Conservation (phyloP, 1,284 basidiomycete genomes). For the Cryptococcus sp. region DNA sequence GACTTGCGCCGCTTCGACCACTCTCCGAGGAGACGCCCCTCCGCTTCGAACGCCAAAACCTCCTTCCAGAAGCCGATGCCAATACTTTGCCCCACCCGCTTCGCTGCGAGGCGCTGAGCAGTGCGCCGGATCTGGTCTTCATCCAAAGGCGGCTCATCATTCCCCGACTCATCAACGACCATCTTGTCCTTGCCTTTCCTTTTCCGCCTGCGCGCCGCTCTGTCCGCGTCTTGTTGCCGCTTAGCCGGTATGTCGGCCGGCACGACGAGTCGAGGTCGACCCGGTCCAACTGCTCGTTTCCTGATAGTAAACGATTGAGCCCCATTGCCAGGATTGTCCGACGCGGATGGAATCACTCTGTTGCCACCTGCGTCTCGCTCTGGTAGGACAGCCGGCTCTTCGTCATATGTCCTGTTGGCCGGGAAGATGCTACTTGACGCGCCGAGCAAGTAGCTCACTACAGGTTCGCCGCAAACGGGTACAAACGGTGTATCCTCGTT, state of each 20-base stretch:
- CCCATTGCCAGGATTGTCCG: not conserved
- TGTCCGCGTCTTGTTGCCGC: not conserved
- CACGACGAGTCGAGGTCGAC: not conserved
- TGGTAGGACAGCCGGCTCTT: not conserved
- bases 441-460: constrained; percentile 4
- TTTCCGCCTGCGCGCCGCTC: not conserved
- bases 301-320: not conserved
- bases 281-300: not conserved
- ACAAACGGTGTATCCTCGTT: constrained; percentile 7
- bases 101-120: constrained; percentile 11
- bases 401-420: constrained; percentile 1
- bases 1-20: constrained; percentile 2
- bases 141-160: constrained; percentile 1
- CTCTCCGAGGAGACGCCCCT: constrained; percentile 7
- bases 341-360: constrained; percentile 7
- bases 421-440: constrained; percentile 18
- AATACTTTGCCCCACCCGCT: constrained; percentile 11
- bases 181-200: not conserved
- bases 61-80: constrained; percentile 19
- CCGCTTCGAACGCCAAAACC: constrained; percentile 14
- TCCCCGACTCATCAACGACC: not conserved
- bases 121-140: constrained; percentile 11
- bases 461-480: constrained; percentile 12
- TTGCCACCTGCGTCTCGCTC: constrained; percentile 4
- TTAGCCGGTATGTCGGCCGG: not conserved